A percentile compares a stretch with the other conserved stretches of the same genome.
Evolutionary conservation across 192 early-diverging fungal genomes (phyloP).

Genomic region (Rhizophagus sp.): DNA sequence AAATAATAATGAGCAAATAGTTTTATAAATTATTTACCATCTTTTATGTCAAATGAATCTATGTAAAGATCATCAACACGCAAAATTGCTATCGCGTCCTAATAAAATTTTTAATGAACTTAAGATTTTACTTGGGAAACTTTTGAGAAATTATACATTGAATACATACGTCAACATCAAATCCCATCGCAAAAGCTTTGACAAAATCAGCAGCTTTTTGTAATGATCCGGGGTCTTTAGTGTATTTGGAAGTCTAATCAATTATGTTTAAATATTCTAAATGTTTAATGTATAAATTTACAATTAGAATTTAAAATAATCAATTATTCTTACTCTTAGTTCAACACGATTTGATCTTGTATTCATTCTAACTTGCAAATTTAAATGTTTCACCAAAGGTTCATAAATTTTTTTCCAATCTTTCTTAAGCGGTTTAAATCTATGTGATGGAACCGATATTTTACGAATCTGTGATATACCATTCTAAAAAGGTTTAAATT

Average conservation of each 20-base stretch:
- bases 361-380: slow-evolving; percentile 96
- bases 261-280: background rate
- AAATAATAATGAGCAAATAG: background rate
- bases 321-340: slow-evolving; percentile 57
- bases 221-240: slow-evolving; percentile 83
- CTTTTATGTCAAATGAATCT: slow-evolving; percentile 98
- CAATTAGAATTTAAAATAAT: background rate
- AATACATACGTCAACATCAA: slow-evolving; percentile 68
- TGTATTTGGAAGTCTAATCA: slow-evolving; percentile 72
- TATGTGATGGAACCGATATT: slow-evolving; percentile 92
- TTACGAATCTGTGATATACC: slow-evolving; percentile 63
- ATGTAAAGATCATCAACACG: slow-evolving; percentile 96
- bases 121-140: too few relatives aligned
- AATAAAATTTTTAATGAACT: background rate
- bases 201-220: slow-evolving; percentile 99
- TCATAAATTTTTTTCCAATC: slow-evolving; percentile 97
- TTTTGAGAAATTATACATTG: too few relatives aligned
- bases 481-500: slow-evolving; percentile 15
- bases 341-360: slow-evolving; percentile 87
- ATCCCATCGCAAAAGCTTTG: slow-evolving; percentile 89
- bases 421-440: slow-evolving; percentile 87
- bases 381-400: slow-evolving; percentile 93
- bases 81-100: slow-evolving; percentile 91
- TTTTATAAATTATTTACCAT: slow-evolving; percentile 42
- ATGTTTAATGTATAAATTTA: background rate